Conservation (phyloP, 176 grass and related monocot genomes). For the Metroxylon sagu region DNA sequence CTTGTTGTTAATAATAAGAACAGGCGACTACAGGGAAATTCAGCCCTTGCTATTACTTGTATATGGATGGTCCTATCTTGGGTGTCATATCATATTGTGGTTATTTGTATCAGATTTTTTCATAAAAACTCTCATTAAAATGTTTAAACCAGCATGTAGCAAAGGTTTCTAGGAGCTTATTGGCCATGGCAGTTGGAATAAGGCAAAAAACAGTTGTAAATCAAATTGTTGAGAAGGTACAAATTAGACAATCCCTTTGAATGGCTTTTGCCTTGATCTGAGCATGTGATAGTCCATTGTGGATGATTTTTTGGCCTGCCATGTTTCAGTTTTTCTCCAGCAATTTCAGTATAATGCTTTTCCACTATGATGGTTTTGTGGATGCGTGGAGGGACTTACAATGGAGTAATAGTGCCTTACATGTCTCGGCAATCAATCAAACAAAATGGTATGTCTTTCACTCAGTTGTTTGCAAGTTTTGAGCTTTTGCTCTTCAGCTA, state of each 20-base stretch:
- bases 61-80: too few relatives aligned
- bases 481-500: not conserved
- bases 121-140: too few relatives aligned
- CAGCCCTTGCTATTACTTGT: too few relatives aligned
- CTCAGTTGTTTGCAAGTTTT: not conserved
- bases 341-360: slow-evolving; percentile 13
- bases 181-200: slow-evolving; percentile 19
- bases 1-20: too few relatives aligned
- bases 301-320: not conserved
- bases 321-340: slow-evolving; percentile 6
- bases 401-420: slow-evolving; percentile 9
- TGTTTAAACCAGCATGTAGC: slow-evolving; percentile 2
- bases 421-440: slow-evolving; percentile 17
- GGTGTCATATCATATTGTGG: too few relatives aligned
- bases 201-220: slow-evolving; percentile 14
- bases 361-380: slow-evolving; percentile 13
- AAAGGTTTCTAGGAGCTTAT: slow-evolving; percentile 6
- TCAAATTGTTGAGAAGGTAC: slow-evolving; percentile 14
- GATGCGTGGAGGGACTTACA: slow-evolving; percentile 17
- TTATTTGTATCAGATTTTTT: too few relatives aligned
- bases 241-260: not conserved
- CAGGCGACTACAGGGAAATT: too few relatives aligned
- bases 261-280: not conserved
- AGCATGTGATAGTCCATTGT: not conserved
- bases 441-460: slow-evolving; percentile 7